These are phyloP conservation scores for Apiospora arundinis DNA, from an alignment of 2,329 filamentous ascomycete genomes.

Conservation along the genomic window DNA sequence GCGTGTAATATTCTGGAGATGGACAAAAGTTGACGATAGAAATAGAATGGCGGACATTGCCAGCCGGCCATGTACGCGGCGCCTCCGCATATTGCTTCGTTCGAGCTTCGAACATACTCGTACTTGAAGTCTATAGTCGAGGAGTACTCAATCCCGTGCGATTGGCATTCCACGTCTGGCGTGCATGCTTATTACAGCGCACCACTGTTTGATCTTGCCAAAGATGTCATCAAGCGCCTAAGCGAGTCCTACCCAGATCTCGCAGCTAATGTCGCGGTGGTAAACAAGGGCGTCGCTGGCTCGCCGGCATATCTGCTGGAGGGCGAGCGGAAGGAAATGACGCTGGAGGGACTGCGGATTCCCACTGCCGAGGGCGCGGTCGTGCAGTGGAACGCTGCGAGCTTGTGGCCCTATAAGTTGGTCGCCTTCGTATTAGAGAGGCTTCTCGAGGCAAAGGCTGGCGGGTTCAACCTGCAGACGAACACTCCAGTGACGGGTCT, in stretches of 20 bases:
- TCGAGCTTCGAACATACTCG: constrained; percentile 74
- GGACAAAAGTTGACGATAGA: background rate
- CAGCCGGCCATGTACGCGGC: constrained; percentile 72
- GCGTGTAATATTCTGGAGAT: background rate
- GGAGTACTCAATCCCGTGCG: constrained; percentile 67
- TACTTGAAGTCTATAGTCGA: constrained; percentile 65
- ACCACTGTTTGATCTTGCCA: constrained; percentile 59
- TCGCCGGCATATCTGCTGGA: constrained; percentile 30
- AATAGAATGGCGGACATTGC: constrained; percentile 74
- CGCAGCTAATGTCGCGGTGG: constrained; percentile 51
- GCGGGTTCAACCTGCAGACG: constrained; percentile 75
- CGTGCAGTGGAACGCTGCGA: constrained; percentile 68
- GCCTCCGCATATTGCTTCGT: constrained; percentile 66
- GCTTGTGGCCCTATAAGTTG: constrained; percentile 85
- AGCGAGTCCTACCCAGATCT: constrained; percentile 61
- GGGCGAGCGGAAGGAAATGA: constrained; percentile 37
- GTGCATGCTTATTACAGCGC: constrained; percentile 68
- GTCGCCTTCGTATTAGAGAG: constrained; percentile 73
- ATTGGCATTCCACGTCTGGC: constrained; percentile 69
- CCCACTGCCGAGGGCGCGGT: constrained; percentile 67
- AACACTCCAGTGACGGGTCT: constrained; percentile 68
- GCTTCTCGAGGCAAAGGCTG: constrained; percentile 48
- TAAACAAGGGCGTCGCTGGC: constrained; percentile 41
- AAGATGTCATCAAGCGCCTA: constrained; percentile 57
- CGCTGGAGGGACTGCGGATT: constrained; percentile 60